Base-by-base conservation (phyloP, 2,329 filamentous ascomycete species). In the Aspergillus thermomutatus region DNA sequence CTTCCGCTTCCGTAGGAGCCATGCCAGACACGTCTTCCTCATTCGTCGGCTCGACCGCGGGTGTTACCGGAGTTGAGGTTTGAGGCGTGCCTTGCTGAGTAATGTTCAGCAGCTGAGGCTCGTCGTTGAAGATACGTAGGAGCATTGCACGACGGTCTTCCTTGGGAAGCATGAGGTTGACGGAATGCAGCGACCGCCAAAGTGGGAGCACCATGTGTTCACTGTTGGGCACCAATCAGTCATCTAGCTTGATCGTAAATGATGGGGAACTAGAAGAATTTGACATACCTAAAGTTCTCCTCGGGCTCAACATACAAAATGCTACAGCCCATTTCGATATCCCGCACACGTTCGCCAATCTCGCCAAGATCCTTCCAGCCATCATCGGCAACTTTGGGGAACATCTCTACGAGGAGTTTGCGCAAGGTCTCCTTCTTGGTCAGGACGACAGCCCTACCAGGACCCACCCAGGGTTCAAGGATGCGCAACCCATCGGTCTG, bases 101-200 rank as follows among this genome's bases (percentile, higher is more conserved):
- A 17, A 67, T 68, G 72, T 94, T 95, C 60, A 96, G 83, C 49
- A 96, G 81, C 3, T 91, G 91, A 0, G 90, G 88, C 27, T 88
- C 88, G 66, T 97, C 93, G 71, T 97, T 95, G 78, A 88, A 99
- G 59, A 99, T 81, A 23, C 94, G 83, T 61, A 97, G 80, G 65
- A 97, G 79, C 91, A 97, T 95, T 1, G 94, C 94, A 25, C 87
- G 88, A 17, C 94, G 86, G 64, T 99, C 94, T 73, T 99, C 94
- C 79, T 99, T 99, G 50, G 94, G 93, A 69, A 99, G 81, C 94
- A 99, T 99, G 53, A 99, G 84, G 73, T 99, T 99, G 57, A 97
- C 82, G 21, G 89, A 93, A 66, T 92, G 87, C 59, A 96, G 84
- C 71, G 92, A 95, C 76, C 95, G 89, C 94, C 94, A 99, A 27